Evolutionary conservation across 495 filamentous ascomycete species (phyloP).

Genomic region (Amorphotheca resinae): DNA sequence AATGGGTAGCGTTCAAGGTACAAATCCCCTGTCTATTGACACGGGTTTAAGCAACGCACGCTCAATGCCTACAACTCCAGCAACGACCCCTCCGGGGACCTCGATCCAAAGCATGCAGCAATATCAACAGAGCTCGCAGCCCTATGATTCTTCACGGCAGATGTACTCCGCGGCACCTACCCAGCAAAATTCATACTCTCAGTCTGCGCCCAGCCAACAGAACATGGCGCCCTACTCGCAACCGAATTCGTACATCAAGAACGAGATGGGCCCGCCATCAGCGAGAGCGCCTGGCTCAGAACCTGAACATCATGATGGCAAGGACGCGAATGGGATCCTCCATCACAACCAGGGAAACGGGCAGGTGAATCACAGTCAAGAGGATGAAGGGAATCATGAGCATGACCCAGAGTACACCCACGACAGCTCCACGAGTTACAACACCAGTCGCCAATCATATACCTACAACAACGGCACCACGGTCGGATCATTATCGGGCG

Average conservation of each 20-base stretch:
- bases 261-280: slow-evolving; percentile 83
- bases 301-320: slow-evolving; percentile 52
- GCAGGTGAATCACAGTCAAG: slow-evolving; percentile 36
- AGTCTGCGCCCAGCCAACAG: slow-evolving; percentile 47
- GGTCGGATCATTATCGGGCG: slow-evolving; percentile 51
- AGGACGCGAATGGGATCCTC: slow-evolving; percentile 50
- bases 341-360: slow-evolving; percentile 41
- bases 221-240: slow-evolving; percentile 61
- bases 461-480: slow-evolving; percentile 56
- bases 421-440: slow-evolving; percentile 50
- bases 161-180: slow-evolving; percentile 69
- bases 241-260: slow-evolving; percentile 64
- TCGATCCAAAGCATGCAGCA: slow-evolving; percentile 63
- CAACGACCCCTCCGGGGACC: slow-evolving; percentile 80
- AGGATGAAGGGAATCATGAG: slow-evolving; percentile 64
- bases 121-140: slow-evolving; percentile 55
- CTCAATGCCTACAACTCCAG: slow-evolving; percentile 87
- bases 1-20: slow-evolving; percentile 52
- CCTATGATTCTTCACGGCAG: slow-evolving; percentile 65
- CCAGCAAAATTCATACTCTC: slow-evolving; percentile 58
- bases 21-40: slow-evolving; percentile 75
- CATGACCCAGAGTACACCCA: slow-evolving; percentile 73
- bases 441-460: slow-evolving; percentile 57
- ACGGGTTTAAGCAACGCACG: slow-evolving; percentile 67
- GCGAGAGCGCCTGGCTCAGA: slow-evolving; percentile 44